Base-by-base conservation (phyloP, 2,329 filamentous ascomycete species). In the Apiospora rasikravindrae region DNA sequence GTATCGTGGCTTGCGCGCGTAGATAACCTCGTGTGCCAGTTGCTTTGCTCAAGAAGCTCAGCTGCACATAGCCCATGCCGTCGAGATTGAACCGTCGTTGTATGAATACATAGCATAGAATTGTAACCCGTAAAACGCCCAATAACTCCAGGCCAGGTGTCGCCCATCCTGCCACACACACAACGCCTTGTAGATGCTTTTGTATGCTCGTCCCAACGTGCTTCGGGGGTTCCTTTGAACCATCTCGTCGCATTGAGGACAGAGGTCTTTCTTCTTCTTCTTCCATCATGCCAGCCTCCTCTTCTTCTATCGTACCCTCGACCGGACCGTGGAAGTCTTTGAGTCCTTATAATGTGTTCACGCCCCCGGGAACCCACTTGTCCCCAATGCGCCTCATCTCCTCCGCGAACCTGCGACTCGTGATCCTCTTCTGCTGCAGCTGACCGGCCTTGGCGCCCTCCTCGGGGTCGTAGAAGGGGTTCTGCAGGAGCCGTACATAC, bases 391-490 rank as follows among this genome's bases (percentile, higher is more conserved):
- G 88, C 81, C 92, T 91, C 80, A 99, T 92, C 78, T 98, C 95
- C 22, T 90, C 89, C 69, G 91, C 88, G 81, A 99, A 99, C 80
- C 86, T 91, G 77, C 88, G 89, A 81, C 95, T 98, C 70, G 90
- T 93, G 76, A 98, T 98, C 79, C 92, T 91, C 80, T 91, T 88
- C 3, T 89, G 89, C 0, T 86, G 37, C 82, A 81, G 0, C 87
- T 88, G 0, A 82, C 82, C 4, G 71, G 73, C 19, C 72, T 66
- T 85, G 81, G 68, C 88, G 81, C 95, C 91, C 77, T 96, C 93
- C 80, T 98, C 95, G 13, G 96, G 96, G 67, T 93, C 91, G 82
- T 95, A 98, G 83, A 99, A 99, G 0, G 96, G 96, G 79, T 99
- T 98, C 83, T 98, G 93, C 76, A 98, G 84, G 69, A 99, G 85